These are phyloP conservation scores for Trichoderma erinaceum DNA, from an alignment of 495 filamentous ascomycete species.

Conservation along the genomic window DNA sequence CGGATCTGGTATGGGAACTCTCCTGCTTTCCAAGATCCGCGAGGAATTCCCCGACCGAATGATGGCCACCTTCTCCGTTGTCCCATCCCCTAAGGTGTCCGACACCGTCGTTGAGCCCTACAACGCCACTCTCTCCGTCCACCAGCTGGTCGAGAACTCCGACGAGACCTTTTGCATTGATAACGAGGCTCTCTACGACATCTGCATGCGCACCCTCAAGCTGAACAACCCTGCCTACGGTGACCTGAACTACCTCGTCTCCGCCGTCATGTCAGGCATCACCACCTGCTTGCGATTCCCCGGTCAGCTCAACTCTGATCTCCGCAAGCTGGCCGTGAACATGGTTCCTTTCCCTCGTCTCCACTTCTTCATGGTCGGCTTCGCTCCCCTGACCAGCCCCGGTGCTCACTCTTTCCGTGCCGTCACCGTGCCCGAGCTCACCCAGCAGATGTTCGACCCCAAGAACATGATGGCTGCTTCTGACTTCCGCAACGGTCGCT, in stretches of 20 bases:
- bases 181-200: slow-evolving; percentile 99
- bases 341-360: slow-evolving; percentile 99
- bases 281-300: slow-evolving; percentile 99
- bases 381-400: slow-evolving; percentile 96
- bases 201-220: slow-evolving; percentile 99
- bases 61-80: slow-evolving; percentile 99
- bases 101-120: slow-evolving; percentile 99
- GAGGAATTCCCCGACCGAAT: slow-evolving; percentile 99
- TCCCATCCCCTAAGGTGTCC: slow-evolving; percentile 99
- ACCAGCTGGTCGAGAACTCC: slow-evolving; percentile 99
- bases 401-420: slow-evolving; percentile 94
- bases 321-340: slow-evolving; percentile 99
- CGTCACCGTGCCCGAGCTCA: slow-evolving; percentile 95
- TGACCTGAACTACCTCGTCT: slow-evolving; percentile 99
- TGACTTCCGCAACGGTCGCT: slow-evolving; percentile 99
- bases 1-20: slow-evolving; percentile 99
- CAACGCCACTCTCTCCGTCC: slow-evolving; percentile 98
- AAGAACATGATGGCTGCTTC: slow-evolving; percentile 99
- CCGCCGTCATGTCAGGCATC: slow-evolving; percentile 98
- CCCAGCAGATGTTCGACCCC: slow-evolving; percentile 99
- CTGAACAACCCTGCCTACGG: slow-evolving; percentile 97
- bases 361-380: slow-evolving; percentile 99
- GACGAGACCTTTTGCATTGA: slow-evolving; percentile 99
- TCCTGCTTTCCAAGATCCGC: slow-evolving; percentile 99
- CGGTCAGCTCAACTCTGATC: slow-evolving; percentile 98